Evolutionary conservation across 352 stramenopile species (phyloP).

Genomic region (Pilasporangium apinafurcum): DNA sequence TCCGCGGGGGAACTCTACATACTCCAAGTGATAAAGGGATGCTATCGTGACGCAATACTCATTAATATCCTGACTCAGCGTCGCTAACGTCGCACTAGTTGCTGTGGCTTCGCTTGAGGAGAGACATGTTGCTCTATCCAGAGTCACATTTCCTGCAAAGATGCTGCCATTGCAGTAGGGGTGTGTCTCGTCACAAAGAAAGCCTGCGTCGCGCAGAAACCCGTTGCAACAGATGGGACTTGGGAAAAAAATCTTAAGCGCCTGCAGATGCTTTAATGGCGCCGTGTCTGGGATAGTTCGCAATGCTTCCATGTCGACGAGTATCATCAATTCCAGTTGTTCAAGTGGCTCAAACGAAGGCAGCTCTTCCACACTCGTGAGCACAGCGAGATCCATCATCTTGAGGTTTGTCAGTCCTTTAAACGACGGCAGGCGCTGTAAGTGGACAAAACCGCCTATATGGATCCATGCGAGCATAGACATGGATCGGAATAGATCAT

Average conservation of each 20-base stretch:
- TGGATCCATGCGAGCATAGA: constrained; percentile 24
- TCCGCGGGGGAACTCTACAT: not conserved
- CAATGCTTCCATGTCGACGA: constrained; percentile 12
- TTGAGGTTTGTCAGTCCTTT: constrained; percentile 18
- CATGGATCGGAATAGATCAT: constrained; percentile 25
- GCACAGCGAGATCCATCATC: constrained; percentile 16
- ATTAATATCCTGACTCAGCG: too few relatives aligned
- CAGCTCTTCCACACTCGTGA: constrained; percentile 12
- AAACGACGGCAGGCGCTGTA: constrained; percentile 19
- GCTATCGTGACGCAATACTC: too few relatives aligned
- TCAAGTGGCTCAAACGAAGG: constrained; percentile 13
- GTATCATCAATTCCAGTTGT: constrained; percentile 16
- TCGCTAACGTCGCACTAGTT: too few relatives aligned
- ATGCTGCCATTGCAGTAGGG: not conserved
- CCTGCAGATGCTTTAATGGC: constrained; percentile 3
- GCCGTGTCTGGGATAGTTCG: constrained; percentile 17
- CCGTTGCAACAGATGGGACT: constrained; percentile 30
- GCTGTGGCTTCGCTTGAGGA: too few relatives aligned
- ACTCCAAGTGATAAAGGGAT: not conserved
- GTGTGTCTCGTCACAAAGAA: not conserved
- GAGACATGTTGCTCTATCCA: too few relatives aligned
- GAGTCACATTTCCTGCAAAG: too few relatives aligned
- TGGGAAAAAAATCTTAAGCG: constrained; percentile 18
- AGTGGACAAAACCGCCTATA: constrained; percentile 16
- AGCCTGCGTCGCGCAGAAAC: constrained; percentile 3